A percentile compares a stretch with the other conserved stretches of the same genome.
Conservation (phyloP, 192 early-diverging fungal genomes). For the Helicostylum pulchrum region DNA sequence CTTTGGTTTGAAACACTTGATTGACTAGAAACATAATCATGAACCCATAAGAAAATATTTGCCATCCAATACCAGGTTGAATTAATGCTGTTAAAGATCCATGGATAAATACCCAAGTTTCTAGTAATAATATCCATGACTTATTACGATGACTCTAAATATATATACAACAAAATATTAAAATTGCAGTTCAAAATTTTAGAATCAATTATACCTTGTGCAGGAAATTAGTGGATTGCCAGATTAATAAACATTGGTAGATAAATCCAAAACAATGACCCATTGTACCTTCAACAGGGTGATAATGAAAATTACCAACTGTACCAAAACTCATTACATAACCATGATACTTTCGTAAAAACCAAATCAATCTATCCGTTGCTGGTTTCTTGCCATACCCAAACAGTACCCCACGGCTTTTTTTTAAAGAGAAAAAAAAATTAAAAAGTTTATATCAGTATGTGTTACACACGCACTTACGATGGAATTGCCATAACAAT, state of each 20-base stretch:
- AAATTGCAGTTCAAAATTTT: not conserved
- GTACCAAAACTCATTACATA: slow-evolving; percentile 34
- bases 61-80: slow-evolving; percentile 32
- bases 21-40: slow-evolving; percentile 26
- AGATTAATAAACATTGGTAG: slow-evolving; percentile 30
- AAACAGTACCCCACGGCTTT: slow-evolving; percentile 33
- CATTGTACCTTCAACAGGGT: slow-evolving; percentile 33
- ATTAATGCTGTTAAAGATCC: slow-evolving; percentile 29
- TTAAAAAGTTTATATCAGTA: not conserved
- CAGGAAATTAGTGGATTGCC: slow-evolving; percentile 34
- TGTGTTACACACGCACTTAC: not conserved
- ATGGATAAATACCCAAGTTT: slow-evolving; percentile 34
- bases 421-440: not conserved
- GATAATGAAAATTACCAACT: slow-evolving; percentile 36
- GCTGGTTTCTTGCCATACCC: slow-evolving; percentile 17
- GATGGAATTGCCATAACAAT: slow-evolving; percentile 30
- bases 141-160: slow-evolving; percentile 30
- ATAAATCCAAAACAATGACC: slow-evolving; percentile 31
- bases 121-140: slow-evolving; percentile 26
- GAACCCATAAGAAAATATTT: slow-evolving; percentile 33
- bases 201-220: slow-evolving; percentile 8
- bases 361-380: slow-evolving; percentile 21
- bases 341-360: slow-evolving; percentile 30
- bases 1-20: slow-evolving; percentile 23
- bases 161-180: not conserved